Evolutionary conservation across 1,284 basidiomycete genomes (phyloP), one percentile per base, ranked within the genome.

Genomic region (Malassezia yamatoensis): DNA sequence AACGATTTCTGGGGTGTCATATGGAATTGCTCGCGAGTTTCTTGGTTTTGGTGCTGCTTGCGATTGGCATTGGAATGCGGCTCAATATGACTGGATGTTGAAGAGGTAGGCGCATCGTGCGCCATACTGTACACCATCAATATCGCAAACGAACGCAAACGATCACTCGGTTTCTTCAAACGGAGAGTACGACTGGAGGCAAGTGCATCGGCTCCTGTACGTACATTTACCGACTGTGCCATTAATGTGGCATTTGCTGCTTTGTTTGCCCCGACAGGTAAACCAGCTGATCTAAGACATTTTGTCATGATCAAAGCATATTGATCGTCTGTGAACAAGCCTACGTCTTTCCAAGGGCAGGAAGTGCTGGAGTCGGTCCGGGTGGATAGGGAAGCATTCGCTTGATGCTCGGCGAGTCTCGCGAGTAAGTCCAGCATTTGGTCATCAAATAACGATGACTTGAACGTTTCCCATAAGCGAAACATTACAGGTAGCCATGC

Each of bases 41-140:
- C 4, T 29, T 29, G 3, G 7, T 29, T 29, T 29, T 3, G 24
- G 37, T 49, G 66, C 20, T 54, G 63, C 24, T 65, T 61, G 80
- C 83, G 62, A 66, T 74, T 66, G 2, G 16, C 13, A 9, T 16
- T 2, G 21, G 16, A 16, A 16, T 76, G 72, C 55, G 64, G 69
- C 67, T 63, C 63, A 70, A 32, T 40, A 9, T 39, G 16, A 21
- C n/a, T 12, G 8, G 13, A 18, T 5, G 66, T 60, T 10, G 53
- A 45, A 6, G 67, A 59, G 4, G 67, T 63, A 6, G 83, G 81
- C 0, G 88, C 83, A 70, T 98, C 94, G 41, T 86, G 81, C 5
- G 85, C 81, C 81, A 98, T 90, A 2, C 88, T 93, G 73, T 90
- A 94, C 21, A 96, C 83, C 56, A 98, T 81, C 40, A 96, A 78